Evolutionary conservation across 345 rosid genomes (phyloP), one percentile per base, ranked within the genome.

Genomic region (Citrus reticulata): DNA sequence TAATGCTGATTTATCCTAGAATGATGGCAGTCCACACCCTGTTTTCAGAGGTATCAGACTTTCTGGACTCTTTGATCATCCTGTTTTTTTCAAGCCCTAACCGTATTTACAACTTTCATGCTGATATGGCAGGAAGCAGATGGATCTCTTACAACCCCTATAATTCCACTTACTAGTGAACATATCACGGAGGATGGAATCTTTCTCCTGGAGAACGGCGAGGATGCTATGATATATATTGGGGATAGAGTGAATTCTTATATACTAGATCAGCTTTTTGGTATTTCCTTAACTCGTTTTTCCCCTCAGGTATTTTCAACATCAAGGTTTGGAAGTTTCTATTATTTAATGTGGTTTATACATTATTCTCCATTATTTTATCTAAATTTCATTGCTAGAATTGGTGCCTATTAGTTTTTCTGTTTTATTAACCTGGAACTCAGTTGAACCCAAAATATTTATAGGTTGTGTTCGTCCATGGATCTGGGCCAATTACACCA

Each of bases 141-240:
- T 80, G 97, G 88, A 61, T 85, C 89, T 77, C 72, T 78, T 66
- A 78, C 92, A 74, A 95, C 98, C 64, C 27, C 90, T 66, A 70
- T 86, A 70, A 86, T 94, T 79, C 98, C 98, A 16, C 98, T 96
- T 74, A 83, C 92, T 66, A 96, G 97, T 66, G 97, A 92, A 79
- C 85, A 91, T 42, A 82, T 96, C 70, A 88, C 85, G 9, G 94
- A 91, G 64, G 93, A 87, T 46, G 98, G 97, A 83, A 88, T 94
- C 20, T 96, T 89, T 89, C 91, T 96, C 81, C 93, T 96, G 64
- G 99, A 96, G 85, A 94, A 93, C 51, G 98, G 99, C 49, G 92
- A 88, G 39, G 98, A 96, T 86, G 92, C 90, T 75, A 79, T 91
- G 78, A 88, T 93, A 81, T 94, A 93, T 85, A 73, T 91, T 16